These are phyloP conservation scores for Pseudogymnoascus sp. DNA, from an alignment of 2,329 filamentous ascomycete species.

Conservation along the genomic window DNA sequence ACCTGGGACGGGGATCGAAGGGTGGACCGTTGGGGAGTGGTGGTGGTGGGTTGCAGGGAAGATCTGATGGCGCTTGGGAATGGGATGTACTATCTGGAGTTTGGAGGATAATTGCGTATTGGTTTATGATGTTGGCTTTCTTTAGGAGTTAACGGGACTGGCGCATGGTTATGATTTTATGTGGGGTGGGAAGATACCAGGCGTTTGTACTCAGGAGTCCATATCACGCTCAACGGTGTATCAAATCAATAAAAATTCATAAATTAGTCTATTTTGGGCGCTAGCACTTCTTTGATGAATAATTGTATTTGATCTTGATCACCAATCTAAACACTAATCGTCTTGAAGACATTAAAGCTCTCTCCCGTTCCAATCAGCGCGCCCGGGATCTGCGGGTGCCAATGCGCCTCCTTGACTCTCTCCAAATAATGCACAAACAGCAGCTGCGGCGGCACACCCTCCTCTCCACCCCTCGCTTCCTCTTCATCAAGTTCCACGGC, in stretches of 20 bases:
- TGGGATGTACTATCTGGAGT: background rate
- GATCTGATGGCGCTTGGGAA: background rate
- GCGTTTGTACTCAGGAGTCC: background rate
- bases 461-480: slow-evolving; percentile 80
- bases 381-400: slow-evolving; percentile 94
- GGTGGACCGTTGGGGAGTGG: slow-evolving; percentile 52
- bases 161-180: background rate
- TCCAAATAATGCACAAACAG: slow-evolving; percentile 96
- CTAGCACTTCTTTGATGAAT: background rate
- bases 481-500: slow-evolving; percentile 96
- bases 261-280: background rate
- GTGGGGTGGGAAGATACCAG: background rate
- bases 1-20: slow-evolving; percentile 29
- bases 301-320: background rate
- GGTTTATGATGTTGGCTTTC: background rate
- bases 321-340: slow-evolving; percentile 63
- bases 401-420: slow-evolving; percentile 91
- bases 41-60: slow-evolving; percentile 57
- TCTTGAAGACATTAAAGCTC: slow-evolving; percentile 78
- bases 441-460: slow-evolving; percentile 85
- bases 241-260: background rate
- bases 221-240: background rate
- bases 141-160: background rate
- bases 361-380: slow-evolving; percentile 84
- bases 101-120: background rate